Conservation (phyloP, 1,284 basidiomycete genomes). For the Pseudozyma sp. region DNA sequence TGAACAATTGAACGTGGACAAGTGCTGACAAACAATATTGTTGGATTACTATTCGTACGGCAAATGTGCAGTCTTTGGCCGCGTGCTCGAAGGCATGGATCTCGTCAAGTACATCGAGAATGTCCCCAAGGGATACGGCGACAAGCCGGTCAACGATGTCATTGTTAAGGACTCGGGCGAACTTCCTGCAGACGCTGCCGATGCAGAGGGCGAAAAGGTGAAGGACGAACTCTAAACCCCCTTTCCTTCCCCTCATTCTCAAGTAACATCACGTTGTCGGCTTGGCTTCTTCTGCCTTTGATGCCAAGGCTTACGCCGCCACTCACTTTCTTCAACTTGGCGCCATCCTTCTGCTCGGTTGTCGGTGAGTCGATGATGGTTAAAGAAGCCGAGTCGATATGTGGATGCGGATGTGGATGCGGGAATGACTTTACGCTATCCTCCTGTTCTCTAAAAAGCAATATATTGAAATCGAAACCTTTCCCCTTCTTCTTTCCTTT, state of each 20-base stretch:
- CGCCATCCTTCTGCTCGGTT: not conserved
- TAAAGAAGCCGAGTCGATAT: not conserved
- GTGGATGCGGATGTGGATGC: not conserved
- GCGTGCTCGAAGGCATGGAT: slow-evolving; percentile 62
- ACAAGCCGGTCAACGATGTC: slow-evolving; percentile 58
- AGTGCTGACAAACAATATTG: slow-evolving; percentile 57
- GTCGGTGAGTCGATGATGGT: not conserved
- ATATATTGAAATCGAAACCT: slow-evolving; percentile 39
- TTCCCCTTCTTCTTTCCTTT: slow-evolving; percentile 1
- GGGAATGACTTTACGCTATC: not conserved
- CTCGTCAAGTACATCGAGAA: slow-evolving; percentile 64
- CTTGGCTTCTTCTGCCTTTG: too few species aligned
- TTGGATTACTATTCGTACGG: not conserved
- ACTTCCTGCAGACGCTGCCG: slow-evolving; percentile 18
- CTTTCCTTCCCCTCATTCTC: not conserved
- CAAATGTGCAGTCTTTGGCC: slow-evolving; percentile 60
- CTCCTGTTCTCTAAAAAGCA: slow-evolving; percentile 3
- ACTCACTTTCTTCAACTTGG: too few species aligned
- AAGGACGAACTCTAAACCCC: slow-evolving; percentile 61
- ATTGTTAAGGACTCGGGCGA: slow-evolving; percentile 61
- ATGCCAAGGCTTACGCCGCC: not conserved
- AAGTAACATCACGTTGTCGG: not conserved
- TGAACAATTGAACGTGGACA: not conserved
- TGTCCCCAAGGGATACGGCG: slow-evolving; percentile 57
- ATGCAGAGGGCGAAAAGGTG: slow-evolving; percentile 36